A percentile compares a stretch with the other conserved stretches of the same genome.
phyloP scores from a whole-genome alignment of 176 grass and related monocot species.

The Musa beccarii region DNA sequence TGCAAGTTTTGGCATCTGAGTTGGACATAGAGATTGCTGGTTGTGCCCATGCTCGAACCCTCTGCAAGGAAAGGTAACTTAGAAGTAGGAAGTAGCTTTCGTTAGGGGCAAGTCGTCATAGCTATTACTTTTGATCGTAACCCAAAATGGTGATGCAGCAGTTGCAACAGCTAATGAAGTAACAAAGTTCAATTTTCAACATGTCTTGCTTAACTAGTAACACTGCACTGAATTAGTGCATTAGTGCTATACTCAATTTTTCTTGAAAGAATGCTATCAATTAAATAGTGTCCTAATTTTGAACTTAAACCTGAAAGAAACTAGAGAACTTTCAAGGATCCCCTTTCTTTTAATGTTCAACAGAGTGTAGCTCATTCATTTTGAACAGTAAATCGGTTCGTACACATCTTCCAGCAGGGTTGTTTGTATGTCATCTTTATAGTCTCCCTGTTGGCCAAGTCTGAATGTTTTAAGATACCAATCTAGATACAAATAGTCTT shows the following conservation, averaged over 20 bases:
- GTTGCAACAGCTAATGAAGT: neutral
- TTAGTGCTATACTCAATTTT: neutral
- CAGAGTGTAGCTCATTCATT: too few species aligned
- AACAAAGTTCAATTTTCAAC: too few species aligned
- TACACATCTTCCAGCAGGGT: too few species aligned
- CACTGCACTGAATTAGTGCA: neutral
- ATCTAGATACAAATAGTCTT: too few species aligned
- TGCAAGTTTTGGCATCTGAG: conserved; percentile 57
- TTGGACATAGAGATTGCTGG: conserved; percentile 36
- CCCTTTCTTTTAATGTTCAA: too few species aligned
- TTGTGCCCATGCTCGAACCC: conserved; percentile 14
- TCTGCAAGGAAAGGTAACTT: conserved; percentile 65
- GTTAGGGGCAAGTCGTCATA: neutral
- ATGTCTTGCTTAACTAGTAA: neutral
- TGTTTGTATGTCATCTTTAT: too few species aligned
- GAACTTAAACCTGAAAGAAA: too few species aligned
- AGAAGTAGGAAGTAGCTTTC: neutral
- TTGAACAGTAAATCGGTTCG: too few species aligned
- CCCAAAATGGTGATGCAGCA: neutral
- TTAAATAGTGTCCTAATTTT: neutral
- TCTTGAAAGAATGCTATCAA: neutral
- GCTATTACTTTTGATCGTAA: neutral
- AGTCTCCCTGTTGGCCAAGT: too few species aligned
- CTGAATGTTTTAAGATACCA: too few species aligned
- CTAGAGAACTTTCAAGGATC: too few species aligned